Evolutionary conservation across 1,284 basidiomycete species (phyloP).

Genomic region (Volvariella surrecta): DNA sequence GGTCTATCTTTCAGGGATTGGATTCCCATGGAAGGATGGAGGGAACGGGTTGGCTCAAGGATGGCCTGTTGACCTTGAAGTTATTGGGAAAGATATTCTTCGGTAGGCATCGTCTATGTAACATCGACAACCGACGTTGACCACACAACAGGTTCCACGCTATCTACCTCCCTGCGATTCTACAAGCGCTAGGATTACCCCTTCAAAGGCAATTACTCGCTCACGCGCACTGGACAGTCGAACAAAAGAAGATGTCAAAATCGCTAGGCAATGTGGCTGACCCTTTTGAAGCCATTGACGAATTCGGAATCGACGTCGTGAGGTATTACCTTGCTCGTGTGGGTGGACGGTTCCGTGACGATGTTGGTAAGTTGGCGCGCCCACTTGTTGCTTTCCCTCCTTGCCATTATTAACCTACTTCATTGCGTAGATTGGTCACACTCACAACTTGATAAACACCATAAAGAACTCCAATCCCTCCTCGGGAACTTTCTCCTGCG

Average conservation of each 20-base stretch:
- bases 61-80: constrained; percentile 85
- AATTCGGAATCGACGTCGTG: constrained; percentile 65
- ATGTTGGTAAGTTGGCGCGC: constrained; percentile 52
- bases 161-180: constrained; percentile 83
- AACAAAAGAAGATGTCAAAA: constrained; percentile 88
- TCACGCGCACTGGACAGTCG: constrained; percentile 91
- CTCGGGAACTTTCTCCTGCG: constrained; percentile 79
- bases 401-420: background rate
- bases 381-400: constrained; percentile 1
- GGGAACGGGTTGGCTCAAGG: constrained; percentile 18
- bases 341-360: constrained; percentile 71
- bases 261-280: constrained; percentile 85
- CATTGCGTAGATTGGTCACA: constrained; percentile 61
- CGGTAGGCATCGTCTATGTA: constrained; percentile 38
- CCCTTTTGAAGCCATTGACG: constrained; percentile 68
- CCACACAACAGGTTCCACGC: constrained; percentile 95
- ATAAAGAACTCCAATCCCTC: constrained; percentile 61
- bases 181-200: constrained; percentile 67
- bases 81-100: constrained; percentile 92
- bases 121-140: no score
- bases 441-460: constrained; percentile 56
- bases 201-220: constrained; percentile 64
- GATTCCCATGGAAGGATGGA: constrained; percentile 55
- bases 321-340: constrained; percentile 79
- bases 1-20: constrained; percentile 80